Evolutionary conservation across 192 early-diverging fungal genomes (phyloP).

Genomic region (Coemansia sp.): DNA sequence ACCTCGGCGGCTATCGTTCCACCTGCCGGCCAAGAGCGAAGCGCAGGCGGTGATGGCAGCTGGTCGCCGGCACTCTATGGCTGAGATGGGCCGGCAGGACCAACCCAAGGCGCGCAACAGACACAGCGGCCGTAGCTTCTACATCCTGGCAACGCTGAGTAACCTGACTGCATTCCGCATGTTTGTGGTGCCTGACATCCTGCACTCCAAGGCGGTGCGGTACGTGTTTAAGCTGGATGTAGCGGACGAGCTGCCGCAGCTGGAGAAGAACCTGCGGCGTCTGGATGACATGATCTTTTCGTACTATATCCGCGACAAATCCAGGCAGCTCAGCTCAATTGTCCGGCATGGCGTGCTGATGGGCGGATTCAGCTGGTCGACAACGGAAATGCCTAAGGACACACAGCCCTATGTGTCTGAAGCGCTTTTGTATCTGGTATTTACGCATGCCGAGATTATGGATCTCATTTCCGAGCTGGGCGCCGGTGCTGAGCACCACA

Average conservation of each 20-base stretch:
- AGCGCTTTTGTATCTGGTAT: conserved; percentile 78
- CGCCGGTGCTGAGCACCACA: conserved; percentile 47
- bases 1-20: conserved; percentile 35
- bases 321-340: conserved; percentile 62
- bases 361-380: conserved; percentile 85
- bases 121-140: conserved; percentile 35
- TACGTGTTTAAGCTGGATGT: conserved; percentile 58
- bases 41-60: not conserved
- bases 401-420: conserved; percentile 87
- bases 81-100: conserved; percentile 11
- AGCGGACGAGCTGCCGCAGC: conserved; percentile 57
- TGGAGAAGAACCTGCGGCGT: conserved; percentile 69
- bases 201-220: conserved; percentile 61
- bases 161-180: conserved; percentile 74
- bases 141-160: conserved; percentile 72
- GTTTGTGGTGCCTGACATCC: conserved; percentile 71
- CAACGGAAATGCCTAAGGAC: conserved; percentile 68
- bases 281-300: conserved; percentile 81
- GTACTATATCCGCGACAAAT: conserved; percentile 80
- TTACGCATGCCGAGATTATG: conserved; percentile 86
- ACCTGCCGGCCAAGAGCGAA: conserved; percentile 18
- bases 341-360: conserved; percentile 78
- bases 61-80: conserved; percentile 25
- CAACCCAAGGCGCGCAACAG: conserved; percentile 2
- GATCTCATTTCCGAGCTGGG: conserved; percentile 63